These are phyloP conservation scores for Rhodotorula sp. DNA, from an alignment of 1,284 basidiomycete genomes.

Conservation along the genomic window DNA sequence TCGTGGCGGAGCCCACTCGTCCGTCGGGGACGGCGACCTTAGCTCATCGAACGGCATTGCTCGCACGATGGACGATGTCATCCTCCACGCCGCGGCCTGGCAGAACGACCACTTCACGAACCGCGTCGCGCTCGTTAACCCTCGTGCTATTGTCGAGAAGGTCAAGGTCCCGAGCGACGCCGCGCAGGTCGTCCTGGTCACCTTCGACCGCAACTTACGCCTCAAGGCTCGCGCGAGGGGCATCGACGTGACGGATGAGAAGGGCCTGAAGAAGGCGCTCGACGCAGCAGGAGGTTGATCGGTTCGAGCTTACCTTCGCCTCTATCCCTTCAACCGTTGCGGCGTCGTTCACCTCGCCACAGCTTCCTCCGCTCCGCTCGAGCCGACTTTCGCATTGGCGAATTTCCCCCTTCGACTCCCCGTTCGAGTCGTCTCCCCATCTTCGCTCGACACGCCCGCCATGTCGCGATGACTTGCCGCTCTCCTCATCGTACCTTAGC, in stretches of 20 bases:
- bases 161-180: constrained; percentile 46
- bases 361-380: too few species aligned
- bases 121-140: constrained; percentile 67
- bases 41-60: constrained; percentile 55
- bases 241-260: constrained; percentile 67
- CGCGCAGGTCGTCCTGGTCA: constrained; percentile 82
- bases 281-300: constrained; percentile 3
- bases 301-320: too few species aligned
- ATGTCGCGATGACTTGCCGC: too few species aligned
- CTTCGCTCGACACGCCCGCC: too few species aligned
- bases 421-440: too few species aligned
- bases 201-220: constrained; percentile 79
- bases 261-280: constrained; percentile 27
- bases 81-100: constrained; percentile 86
- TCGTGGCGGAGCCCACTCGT: constrained; percentile 9
- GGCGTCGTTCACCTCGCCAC: too few species aligned
- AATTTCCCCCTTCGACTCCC: too few species aligned
- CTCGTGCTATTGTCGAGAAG: constrained; percentile 19
- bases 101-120: constrained; percentile 90
- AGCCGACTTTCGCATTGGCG: too few species aligned
- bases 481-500: too few species aligned
- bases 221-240: constrained; percentile 78
- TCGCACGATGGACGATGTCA: constrained; percentile 89
- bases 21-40: constrained; percentile 3
- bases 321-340: too few species aligned